Conservation (phyloP, 192 early-diverging fungal genomes). For the Spizellomyces punctatus region DNA sequence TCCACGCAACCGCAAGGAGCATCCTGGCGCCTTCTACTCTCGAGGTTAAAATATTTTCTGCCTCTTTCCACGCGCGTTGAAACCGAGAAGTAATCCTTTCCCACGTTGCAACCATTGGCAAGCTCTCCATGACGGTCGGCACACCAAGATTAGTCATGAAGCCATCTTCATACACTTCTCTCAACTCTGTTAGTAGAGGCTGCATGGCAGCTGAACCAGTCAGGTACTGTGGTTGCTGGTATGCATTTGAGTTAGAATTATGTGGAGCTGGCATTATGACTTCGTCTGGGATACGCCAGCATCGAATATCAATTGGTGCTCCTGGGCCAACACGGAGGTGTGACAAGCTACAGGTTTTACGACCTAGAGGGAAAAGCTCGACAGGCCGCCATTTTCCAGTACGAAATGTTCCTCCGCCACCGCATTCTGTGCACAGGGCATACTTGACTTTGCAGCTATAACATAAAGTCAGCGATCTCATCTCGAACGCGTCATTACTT, state of each 20-base stretch:
- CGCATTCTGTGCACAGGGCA: conserved; percentile 55
- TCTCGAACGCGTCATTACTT: too few species aligned
- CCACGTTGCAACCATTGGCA: conserved; percentile 7
- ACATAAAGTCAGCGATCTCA: too few species aligned
- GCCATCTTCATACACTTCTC: conserved; percentile 27
- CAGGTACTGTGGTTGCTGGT: neutral
- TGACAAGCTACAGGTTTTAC: conserved; percentile 35
- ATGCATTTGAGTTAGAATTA: neutral
- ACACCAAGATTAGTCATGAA: conserved; percentile 23
- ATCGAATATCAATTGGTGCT: conserved; percentile 10
- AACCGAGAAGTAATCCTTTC: conserved; percentile 6
- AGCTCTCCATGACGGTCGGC: conserved; percentile 28
- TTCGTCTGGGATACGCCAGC: conserved; percentile 10
- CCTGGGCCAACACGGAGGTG: conserved; percentile 27
- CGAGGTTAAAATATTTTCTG: neutral
- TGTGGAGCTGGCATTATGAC: neutral
- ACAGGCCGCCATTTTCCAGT: conserved; percentile 48
- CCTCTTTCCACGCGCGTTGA: conserved; percentile 14
- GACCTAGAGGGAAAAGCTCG: conserved; percentile 31
- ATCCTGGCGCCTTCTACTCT: neutral
- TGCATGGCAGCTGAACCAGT: neutral
- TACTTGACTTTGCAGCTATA: conserved; percentile 33
- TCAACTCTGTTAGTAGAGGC: conserved; percentile 11
- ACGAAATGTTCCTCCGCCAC: conserved; percentile 51
- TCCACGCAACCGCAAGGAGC: conserved; percentile 21